Base-by-base conservation (phyloP, 345 rosid species). In the Lenwebbia sp. region DNA sequence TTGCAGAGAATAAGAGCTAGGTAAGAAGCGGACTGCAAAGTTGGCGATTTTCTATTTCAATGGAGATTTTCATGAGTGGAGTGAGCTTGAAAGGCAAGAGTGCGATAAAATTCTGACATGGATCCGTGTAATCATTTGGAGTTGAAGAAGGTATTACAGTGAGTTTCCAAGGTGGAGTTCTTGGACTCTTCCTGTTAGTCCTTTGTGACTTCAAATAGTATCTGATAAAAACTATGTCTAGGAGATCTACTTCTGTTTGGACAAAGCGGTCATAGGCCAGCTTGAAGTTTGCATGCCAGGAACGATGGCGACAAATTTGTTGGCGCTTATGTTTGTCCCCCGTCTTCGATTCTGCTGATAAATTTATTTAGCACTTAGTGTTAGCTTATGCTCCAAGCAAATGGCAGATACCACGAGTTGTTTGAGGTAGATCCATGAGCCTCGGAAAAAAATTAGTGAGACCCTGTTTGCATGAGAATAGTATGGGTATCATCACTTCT, bases 231-330 rank as follows among this genome's bases (percentile, higher is more conserved):
- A 55, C 58, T 9, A 55, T 22, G 60, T 23, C 28, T 23, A 9
- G 57, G n/a, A 56, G n/a, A 56, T 25, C 60, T 23, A 56, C 60
- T 23, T 56, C 90, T 28, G 91, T 94, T 85, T 90, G 95, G 25
- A 86, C 33, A 88, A 82, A 84, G 93, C 93, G 28, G 96, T 92
- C 56, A 90, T 92, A 21, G 93, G 95, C 86, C 94, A 97, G 91
- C 94, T 94, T 47, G 86, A 1, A 96, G 90, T 84, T 95, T 95
- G n/a, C 90, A 82, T 53, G 92, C 95, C 11, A 93, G 91, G 23
- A 98, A 95, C 98, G 8, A 96, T 85, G 55, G 98, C 92, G 7
- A 98, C 98, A n/a, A 94, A 91, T 26, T 94, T 93, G 54, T 96
- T 10, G 25, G 60, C 60, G 11, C 60, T 23, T 8, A 23, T 9